phyloP scores from a whole-genome alignment of 805 yeast genomes.

The Starmerella powellii region DNA sequence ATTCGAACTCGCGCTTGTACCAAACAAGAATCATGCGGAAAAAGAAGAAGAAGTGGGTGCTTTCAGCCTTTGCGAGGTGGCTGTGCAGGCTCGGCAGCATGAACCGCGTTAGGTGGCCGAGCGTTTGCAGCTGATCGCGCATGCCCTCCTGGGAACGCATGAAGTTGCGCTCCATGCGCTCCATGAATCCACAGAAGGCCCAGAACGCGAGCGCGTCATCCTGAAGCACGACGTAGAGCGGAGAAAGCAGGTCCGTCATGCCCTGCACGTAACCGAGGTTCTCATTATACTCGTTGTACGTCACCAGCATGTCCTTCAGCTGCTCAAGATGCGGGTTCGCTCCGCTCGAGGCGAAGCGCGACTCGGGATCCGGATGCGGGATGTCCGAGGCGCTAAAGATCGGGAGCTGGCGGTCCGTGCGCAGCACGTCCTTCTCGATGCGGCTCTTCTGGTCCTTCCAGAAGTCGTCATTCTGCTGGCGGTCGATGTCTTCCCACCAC shows the following conservation, averaged over 20 bases:
- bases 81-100: conserved; percentile 76
- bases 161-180: conserved; percentile 88
- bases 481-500: conserved; percentile 56
- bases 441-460: conserved; percentile 85
- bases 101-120: conserved; percentile 76
- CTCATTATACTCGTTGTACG: conserved; percentile 72
- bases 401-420: conserved; percentile 73
- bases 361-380: conserved; percentile 33
- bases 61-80: conserved; percentile 77
- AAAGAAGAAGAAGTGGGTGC: conserved; percentile 82
- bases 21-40: conserved; percentile 91
- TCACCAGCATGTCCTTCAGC: conserved; percentile 65
- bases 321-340: conserved; percentile 68
- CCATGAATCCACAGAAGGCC: conserved; percentile 82
- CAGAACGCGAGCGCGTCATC: conserved; percentile 79
- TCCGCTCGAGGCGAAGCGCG: conserved; percentile 47
- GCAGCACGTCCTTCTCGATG: conserved; percentile 83
- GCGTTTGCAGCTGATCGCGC: conserved; percentile 71
- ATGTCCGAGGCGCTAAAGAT: conserved; percentile 43
- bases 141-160: conserved; percentile 87
- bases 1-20: conserved; percentile 83
- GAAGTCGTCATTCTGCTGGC: conserved; percentile 46
- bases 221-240: conserved; percentile 48
- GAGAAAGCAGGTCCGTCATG: conserved; percentile 87
- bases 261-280: conserved; percentile 96